Percentiles rank a stretch among this genome's conserved stretches.
Conservation (phyloP, 2,329 filamentous ascomycete genomes). For the Ampelomyces quisqualis region DNA sequence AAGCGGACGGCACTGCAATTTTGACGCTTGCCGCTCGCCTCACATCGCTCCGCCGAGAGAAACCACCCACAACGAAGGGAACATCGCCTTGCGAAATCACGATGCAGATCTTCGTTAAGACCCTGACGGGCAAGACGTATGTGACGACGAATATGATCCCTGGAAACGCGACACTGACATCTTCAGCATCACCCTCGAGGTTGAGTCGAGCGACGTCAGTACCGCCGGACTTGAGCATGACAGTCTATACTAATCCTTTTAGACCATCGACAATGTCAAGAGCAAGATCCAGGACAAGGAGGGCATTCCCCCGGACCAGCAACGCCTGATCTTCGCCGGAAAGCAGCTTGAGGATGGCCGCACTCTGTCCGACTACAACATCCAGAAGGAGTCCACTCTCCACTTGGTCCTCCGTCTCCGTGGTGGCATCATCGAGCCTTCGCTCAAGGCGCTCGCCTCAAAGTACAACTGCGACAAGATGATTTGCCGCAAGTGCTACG, state of each 20-base stretch:
- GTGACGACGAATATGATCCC: slow-evolving; percentile 12
- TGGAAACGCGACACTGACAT: background rate
- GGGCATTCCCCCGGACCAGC: slow-evolving; percentile 96
- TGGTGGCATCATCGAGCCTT: slow-evolving; percentile 97
- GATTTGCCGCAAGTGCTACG: slow-evolving; percentile 99
- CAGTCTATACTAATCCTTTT: no score
- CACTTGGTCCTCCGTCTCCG: slow-evolving; percentile 98
- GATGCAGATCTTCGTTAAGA: slow-evolving; percentile 89
- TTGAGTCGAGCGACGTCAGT: slow-evolving; percentile 59
- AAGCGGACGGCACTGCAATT: no score
- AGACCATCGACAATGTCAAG: slow-evolving; percentile 99
- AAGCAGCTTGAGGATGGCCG: slow-evolving; percentile 99
- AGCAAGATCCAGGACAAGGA: slow-evolving; percentile 99
- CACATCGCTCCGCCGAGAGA: no score
- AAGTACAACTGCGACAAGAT: slow-evolving; percentile 99
- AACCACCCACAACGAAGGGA: no score
- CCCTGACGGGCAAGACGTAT: slow-evolving; percentile 57
- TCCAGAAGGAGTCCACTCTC: slow-evolving; percentile 99
- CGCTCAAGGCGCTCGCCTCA: slow-evolving; percentile 94
- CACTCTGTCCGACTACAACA: slow-evolving; percentile 97
- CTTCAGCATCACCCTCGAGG: slow-evolving; percentile 73
- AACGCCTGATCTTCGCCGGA: slow-evolving; percentile 97
- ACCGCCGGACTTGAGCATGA: slow-evolving; percentile 56
- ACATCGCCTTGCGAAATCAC: no score
- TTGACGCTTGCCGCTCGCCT: no score